Base-by-base conservation (phyloP, 192 early-diverging fungal species). In the Mortierella antarctica region DNA sequence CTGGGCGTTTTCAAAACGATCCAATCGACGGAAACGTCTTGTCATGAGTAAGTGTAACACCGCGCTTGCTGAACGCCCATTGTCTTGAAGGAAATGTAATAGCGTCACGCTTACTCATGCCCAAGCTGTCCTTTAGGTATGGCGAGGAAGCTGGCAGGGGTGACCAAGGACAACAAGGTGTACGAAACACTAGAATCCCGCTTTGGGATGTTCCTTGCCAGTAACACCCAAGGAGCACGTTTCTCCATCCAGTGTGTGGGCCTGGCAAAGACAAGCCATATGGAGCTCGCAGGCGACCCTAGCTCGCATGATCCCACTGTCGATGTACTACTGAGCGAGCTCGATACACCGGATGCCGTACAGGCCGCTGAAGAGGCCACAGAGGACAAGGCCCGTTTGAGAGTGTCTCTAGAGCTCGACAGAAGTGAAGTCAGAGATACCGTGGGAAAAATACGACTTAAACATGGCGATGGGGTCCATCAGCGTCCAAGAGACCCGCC, bases 191-290 rank as follows among this genome's bases (percentile, higher is more conserved):
- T 85, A 8, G 84, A 85, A 31, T 81, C 80, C 4, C 79, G 84
- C 11, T 73, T 85, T 63, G 67, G 79, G 1, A 82, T 85, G 84
- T 90, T 90, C 58, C 56, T 90, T 11, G 83, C 89, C 21, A 88
- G 73, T 31, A 88, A 87, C 48, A 83, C 84, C 0, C 74, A 83
- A 41, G 82, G 86, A 44, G 80, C 81, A 59, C 41, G 55, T 0
- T 90, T 88, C 51, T 71, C 52, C 5, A 84, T 92, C 20, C 76
- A 87, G 15, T 83, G 87, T 40, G 53, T 85, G 0, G 91, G 90
- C 5, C 48, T 86, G 8, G 74, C 83, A 17, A 71, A 69, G 21
- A 75, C 79, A 12, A 65, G 53, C 10, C 68, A 72, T 14, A 83
- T 83, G 73, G 82, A 85, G 20, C 61, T 83, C 3, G 70, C 67